Percentiles rank a stretch among this genome's conserved stretches.
Evolutionary conservation across 1,284 basidiomycete genomes (phyloP).

Genomic region (Blastosporella zonata): DNA sequence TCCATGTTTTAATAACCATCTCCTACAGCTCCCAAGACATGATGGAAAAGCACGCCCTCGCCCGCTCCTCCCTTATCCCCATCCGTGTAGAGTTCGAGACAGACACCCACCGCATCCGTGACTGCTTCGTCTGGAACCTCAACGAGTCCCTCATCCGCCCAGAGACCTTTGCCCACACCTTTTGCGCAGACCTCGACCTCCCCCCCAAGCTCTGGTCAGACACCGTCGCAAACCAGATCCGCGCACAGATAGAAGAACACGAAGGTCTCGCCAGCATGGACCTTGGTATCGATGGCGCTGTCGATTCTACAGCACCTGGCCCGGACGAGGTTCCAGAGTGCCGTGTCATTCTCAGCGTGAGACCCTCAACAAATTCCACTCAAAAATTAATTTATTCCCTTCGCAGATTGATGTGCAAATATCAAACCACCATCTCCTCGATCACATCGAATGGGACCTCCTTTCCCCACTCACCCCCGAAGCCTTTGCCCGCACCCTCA

Average conservation of each 20-base stretch:
- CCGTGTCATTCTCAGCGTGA: constrained; percentile 84
- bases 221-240: constrained; percentile 83
- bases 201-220: constrained; percentile 65
- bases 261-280: constrained; percentile 79
- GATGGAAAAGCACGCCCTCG: constrained; percentile 63
- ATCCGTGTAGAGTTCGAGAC: constrained; percentile 96
- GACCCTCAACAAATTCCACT: constrained; percentile 27
- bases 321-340: constrained; percentile 77
- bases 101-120: constrained; percentile 86
- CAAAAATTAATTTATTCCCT: too few relatives aligned
- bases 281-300: constrained; percentile 60
- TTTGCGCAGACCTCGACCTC: constrained; percentile 88
- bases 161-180: constrained; percentile 78
- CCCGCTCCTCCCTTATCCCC: constrained; percentile 76
- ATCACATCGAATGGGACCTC: constrained; percentile 98
- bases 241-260: constrained; percentile 87
- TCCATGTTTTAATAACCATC: background rate
- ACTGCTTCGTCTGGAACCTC: constrained; percentile 97
- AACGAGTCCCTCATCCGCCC: constrained; percentile 81
- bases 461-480: constrained; percentile 90
- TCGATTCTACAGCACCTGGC: constrained; percentile 38
- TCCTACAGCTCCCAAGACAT: constrained; percentile 56
- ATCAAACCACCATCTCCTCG: constrained; percentile 84
- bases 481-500: constrained; percentile 78
- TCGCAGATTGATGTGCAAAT: constrained; percentile 96